Evolutionary conservation across 2,329 filamentous ascomycete species (phyloP).

Genomic region (Pseudopyrenochaeta lycopersici): DNA sequence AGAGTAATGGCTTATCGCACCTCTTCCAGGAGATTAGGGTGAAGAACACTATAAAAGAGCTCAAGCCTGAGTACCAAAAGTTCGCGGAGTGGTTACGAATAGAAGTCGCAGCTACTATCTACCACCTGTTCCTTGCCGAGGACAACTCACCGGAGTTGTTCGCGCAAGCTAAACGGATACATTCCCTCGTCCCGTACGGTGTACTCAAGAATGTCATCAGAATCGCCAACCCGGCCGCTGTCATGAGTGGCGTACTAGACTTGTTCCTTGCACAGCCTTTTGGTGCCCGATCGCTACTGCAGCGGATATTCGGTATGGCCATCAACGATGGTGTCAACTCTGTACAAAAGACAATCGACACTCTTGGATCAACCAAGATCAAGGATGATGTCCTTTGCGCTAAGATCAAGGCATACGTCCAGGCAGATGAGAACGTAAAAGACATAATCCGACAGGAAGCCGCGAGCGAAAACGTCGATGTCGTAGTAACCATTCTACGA

Average conservation of each 20-base stretch:
- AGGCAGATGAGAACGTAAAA: conserved; percentile 79
- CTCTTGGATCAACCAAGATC: conserved; percentile 74
- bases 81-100: conserved; percentile 98
- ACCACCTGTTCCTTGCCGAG: conserved; percentile 96
- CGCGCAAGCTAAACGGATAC: conserved; percentile 90
- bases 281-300: conserved; percentile 86
- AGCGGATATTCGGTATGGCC: conserved; percentile 92
- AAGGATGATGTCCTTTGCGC: conserved; percentile 80
- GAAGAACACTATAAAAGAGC: conserved; percentile 84
- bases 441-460: conserved; percentile 77
- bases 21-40: conserved; percentile 93
- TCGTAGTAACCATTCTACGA: conserved; percentile 84
- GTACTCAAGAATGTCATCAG: conserved; percentile 96
- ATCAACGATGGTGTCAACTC: conserved; percentile 88
- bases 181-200: conserved; percentile 92
- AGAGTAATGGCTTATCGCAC: conserved; percentile 86
- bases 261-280: conserved; percentile 96
- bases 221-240: conserved; percentile 93
- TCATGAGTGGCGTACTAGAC: conserved; percentile 95
- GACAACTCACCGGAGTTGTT: conserved; percentile 98
- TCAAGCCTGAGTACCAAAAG: conserved; percentile 95
- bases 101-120: conserved; percentile 94
- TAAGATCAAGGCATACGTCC: conserved; percentile 83
- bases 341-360: conserved; percentile 87
- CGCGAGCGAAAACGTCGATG: conserved; percentile 75